phyloP scores from a whole-genome alignment of 495 filamentous ascomycete species.

The Daldinia grandis region DNA sequence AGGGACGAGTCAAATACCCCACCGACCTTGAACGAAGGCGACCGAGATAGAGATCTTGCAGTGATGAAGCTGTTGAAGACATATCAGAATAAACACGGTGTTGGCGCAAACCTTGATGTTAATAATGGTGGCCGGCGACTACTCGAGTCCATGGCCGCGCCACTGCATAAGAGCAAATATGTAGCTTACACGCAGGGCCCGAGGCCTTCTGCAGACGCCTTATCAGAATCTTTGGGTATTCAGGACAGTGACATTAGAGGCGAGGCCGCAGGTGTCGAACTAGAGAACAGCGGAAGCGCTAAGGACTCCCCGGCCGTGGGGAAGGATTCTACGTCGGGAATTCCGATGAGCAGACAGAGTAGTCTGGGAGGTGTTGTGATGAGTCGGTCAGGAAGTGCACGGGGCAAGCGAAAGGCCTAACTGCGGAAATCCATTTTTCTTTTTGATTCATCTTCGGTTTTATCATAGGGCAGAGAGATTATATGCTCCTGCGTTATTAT shows the following conservation, averaged over 20 bases:
- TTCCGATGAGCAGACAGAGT: constrained; percentile 60
- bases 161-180: constrained; percentile 47
- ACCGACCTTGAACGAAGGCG: constrained; percentile 62
- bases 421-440: background rate
- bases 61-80: constrained; percentile 62
- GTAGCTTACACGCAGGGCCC: constrained; percentile 54
- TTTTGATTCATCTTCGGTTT: background rate
- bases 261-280: constrained; percentile 20
- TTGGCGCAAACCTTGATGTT: constrained; percentile 53
- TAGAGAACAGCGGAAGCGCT: constrained; percentile 39
- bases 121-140: constrained; percentile 56
- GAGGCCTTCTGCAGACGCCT: constrained; percentile 53
- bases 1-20: constrained; percentile 57
- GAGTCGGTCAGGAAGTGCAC: constrained; percentile 53
- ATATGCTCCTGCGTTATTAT: background rate
- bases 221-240: constrained; percentile 53
- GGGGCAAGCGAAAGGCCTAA: constrained; percentile 47
- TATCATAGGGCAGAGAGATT: background rate
- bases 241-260: constrained; percentile 47
- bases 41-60: constrained; percentile 66
- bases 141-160: constrained; percentile 53
- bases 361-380: constrained; percentile 60
- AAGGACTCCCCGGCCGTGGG: constrained; percentile 49
- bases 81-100: constrained; percentile 53
- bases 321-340: constrained; percentile 44